phyloP scores from a whole-genome alignment of 2,329 filamentous ascomycete species.

The Pseudogymnoascus sp. region DNA sequence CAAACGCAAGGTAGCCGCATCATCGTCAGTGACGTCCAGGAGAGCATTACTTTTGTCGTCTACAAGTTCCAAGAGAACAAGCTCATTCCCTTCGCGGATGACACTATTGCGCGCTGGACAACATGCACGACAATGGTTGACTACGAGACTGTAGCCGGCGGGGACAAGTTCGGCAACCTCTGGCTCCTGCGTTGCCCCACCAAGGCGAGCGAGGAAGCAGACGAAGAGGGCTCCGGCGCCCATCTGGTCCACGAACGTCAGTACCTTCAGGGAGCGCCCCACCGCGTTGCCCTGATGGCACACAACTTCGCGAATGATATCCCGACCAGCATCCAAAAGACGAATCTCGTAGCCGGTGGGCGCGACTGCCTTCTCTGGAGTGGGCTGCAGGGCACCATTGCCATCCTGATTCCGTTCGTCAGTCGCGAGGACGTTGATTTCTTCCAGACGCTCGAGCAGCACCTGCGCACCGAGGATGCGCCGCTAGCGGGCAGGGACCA shows the following conservation, averaged over 20 bases:
- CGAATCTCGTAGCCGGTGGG: constrained; percentile 80
- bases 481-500: constrained; percentile 89
- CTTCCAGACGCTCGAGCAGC: constrained; percentile 88
- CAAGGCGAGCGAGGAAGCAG: constrained; percentile 79
- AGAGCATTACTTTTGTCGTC: constrained; percentile 84
- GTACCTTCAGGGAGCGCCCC: constrained; percentile 83
- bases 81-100: constrained; percentile 87
- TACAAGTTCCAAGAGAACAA: constrained; percentile 90
- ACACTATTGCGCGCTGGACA: constrained; percentile 82
- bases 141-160: constrained; percentile 89
- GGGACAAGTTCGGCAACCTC: constrained; percentile 95
- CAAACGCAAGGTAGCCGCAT: constrained; percentile 88
- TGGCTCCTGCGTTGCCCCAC: constrained; percentile 84
- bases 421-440: constrained; percentile 93
- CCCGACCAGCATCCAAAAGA: constrained; percentile 82
- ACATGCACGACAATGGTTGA: constrained; percentile 90
- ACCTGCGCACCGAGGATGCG: constrained; percentile 76
- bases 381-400: constrained; percentile 88
- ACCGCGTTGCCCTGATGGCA: constrained; percentile 73
- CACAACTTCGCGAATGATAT: constrained; percentile 92
- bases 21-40: constrained; percentile 83
- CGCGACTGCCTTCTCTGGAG: constrained; percentile 89
- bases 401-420: constrained; percentile 85
- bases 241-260: constrained; percentile 85
- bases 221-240: constrained; percentile 83